phyloP scores from a whole-genome alignment of 495 filamentous ascomycete species.

The Neurospora tetraspora region DNA sequence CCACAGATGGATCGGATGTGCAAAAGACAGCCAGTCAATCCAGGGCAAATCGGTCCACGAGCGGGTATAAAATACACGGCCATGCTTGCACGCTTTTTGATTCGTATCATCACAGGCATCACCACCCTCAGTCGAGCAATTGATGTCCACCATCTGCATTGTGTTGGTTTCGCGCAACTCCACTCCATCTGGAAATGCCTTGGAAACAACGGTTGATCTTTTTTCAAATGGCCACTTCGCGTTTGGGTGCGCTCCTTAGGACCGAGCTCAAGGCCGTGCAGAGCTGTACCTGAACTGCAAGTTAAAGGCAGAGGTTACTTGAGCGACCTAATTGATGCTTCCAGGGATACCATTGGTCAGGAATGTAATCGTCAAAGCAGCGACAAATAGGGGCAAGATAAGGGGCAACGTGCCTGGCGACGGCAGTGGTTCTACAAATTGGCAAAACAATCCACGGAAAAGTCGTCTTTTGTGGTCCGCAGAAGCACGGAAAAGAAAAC shows the following conservation, averaged over 20 bases:
- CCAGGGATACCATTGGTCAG: not conserved
- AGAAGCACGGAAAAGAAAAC: not conserved
- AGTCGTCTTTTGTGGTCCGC: not conserved
- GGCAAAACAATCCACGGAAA: not conserved
- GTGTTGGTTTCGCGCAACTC: not conserved
- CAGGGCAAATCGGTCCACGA: not conserved
- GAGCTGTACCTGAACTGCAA: not conserved
- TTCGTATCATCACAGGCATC: not conserved
- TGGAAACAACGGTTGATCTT: not conserved
- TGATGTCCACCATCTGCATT: not conserved
- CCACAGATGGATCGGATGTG: not conserved
- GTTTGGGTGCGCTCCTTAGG: not conserved
- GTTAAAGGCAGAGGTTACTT: not conserved
- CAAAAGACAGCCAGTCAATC: not conserved
- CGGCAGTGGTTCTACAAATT: not conserved
- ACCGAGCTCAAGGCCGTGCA: not conserved
- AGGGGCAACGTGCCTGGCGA: not conserved
- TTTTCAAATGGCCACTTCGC: not conserved
- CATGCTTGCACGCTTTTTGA: not conserved
- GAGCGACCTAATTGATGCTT: not conserved
- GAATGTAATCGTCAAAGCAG: not conserved
- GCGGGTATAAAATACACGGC: not conserved
- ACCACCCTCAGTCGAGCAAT: not conserved
- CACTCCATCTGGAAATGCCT: not conserved
- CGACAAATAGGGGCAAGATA: not conserved